phyloP scores from a whole-genome alignment of 23 red algal genomes.

The Agarophyton chilense region DNA sequence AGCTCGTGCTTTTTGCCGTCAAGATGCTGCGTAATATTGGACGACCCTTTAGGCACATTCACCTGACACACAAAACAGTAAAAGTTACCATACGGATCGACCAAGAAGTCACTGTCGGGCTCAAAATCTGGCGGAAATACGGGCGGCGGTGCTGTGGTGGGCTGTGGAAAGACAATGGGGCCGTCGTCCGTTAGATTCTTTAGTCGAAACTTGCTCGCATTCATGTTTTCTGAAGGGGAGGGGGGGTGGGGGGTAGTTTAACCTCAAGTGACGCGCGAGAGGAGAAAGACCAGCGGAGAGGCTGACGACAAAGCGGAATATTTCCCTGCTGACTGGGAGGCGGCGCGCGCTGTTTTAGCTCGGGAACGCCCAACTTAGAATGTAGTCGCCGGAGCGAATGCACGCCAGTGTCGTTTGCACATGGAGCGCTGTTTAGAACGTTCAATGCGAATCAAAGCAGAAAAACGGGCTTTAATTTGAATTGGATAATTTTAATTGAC shows the following conservation, averaged over 20 bases:
- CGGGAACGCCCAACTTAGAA: neutral
- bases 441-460: neutral
- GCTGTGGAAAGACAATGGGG: slow-evolving; percentile 30
- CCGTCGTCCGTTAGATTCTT: slow-evolving; percentile 31
- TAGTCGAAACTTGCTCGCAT: slow-evolving; percentile 22
- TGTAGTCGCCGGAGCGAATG: neutral
- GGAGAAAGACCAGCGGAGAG: neutral
- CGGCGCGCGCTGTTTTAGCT: too few relatives aligned
- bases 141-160: slow-evolving; percentile 23
- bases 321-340: neutral
- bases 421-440: neutral
- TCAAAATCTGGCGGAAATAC: slow-evolving; percentile 28
- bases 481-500: too few relatives aligned
- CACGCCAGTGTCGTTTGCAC: neutral
- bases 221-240: neutral
- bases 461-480: too few relatives aligned
- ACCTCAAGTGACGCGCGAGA: neutral
- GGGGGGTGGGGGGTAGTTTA: neutral
- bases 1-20: slow-evolving; percentile 66
- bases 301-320: neutral
- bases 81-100: slow-evolving; percentile 54
- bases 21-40: slow-evolving; percentile 56
- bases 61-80: slow-evolving; percentile 72
- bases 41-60: slow-evolving; percentile 41
- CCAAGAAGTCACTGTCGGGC: slow-evolving; percentile 37